Evolutionary conservation across 352 stramenopile genomes (phyloP), one percentile per base, ranked within the genome.

Genomic region (Pythium myriotylum): DNA sequence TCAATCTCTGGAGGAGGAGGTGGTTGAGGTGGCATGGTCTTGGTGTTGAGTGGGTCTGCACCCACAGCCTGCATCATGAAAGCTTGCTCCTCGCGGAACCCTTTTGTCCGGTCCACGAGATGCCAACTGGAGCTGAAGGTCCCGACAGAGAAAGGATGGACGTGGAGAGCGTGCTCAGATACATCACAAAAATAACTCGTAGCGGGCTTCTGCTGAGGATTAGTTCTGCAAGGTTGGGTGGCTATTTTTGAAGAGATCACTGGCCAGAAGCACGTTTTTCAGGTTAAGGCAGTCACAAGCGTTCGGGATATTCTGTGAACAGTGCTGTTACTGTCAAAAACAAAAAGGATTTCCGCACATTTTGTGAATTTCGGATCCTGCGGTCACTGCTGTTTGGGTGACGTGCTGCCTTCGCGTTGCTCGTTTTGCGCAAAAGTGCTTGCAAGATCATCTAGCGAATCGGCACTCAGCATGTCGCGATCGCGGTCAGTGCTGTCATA

Each of bases 1-100:
- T 94, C 84, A 59, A 93, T 92, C 69, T 92, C 81, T 1, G 86
- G 86, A 16, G 84, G 75, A 27, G 78, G 51, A 0, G 81, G 82
- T 13, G 81, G 61, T 41, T 81, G 72, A 12, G 81, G 81, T 12
- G 70, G 67, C 42, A 80, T 29, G 2, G 59, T 54, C 3, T 43
- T 33, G 12, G 49, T 64, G 32, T 27, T 41, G 1, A 63, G 53
- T 27, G 27, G 46, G 19, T 71, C 57, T 27, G 43, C 56, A 43
- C 43, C 10, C n/a, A n/a, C n/a, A 10, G 29, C 29, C 5, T 35
- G 29, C 29, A 35, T 55, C 42, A 43, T 46, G 23, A 61, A 51
- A 35, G 5, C 5, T 35, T 35, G 29, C 10, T 35, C 29, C 5
- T 35, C 29, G 29, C 29, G 10, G 5, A 35, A 10, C 29, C 10